Evolutionary conservation across 495 filamentous ascomycete genomes (phyloP).

Genomic region (Penicillium canariense): DNA sequence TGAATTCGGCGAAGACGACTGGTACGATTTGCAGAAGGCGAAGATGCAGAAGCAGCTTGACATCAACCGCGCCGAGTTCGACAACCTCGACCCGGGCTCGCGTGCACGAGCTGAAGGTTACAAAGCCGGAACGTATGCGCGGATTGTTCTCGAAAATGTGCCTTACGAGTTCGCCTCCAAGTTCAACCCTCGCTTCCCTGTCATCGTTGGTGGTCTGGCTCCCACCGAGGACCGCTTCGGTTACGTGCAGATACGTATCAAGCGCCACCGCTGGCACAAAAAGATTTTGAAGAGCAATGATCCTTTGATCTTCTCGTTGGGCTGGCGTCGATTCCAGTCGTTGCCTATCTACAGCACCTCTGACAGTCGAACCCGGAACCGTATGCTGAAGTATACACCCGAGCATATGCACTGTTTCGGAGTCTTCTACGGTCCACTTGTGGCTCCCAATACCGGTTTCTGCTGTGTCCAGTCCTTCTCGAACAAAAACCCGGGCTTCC

Average conservation of each 20-base stretch:
- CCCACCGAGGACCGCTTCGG: conserved; percentile 94
- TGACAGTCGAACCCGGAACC: conserved; percentile 86
- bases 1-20: conserved; percentile 94
- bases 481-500: conserved; percentile 84
- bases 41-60: conserved; percentile 88
- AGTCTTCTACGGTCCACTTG: conserved; percentile 90
- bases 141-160: conserved; percentile 81
- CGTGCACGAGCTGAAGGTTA: conserved; percentile 82
- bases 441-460: conserved; percentile 94
- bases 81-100: conserved; percentile 74
- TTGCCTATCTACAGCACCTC: conserved; percentile 92
- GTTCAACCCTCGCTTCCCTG: conserved; percentile 80
- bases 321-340: conserved; percentile 94
- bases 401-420: conserved; percentile 98
- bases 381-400: conserved; percentile 96
- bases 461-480: conserved; percentile 90
- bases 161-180: conserved; percentile 88
- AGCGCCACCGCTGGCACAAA: conserved; percentile 97
- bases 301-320: conserved; percentile 92
- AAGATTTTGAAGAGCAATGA: conserved; percentile 98
- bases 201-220: conserved; percentile 85
- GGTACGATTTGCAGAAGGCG: conserved; percentile 97
- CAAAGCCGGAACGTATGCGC: conserved; percentile 90
- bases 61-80: conserved; percentile 93
- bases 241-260: conserved; percentile 92